A percentile compares a stretch with the other conserved stretches of the same genome.
Evolutionary conservation across 768 basidiomycete genomes (phyloP).

Genomic region (Podaxis mareebaensis): DNA sequence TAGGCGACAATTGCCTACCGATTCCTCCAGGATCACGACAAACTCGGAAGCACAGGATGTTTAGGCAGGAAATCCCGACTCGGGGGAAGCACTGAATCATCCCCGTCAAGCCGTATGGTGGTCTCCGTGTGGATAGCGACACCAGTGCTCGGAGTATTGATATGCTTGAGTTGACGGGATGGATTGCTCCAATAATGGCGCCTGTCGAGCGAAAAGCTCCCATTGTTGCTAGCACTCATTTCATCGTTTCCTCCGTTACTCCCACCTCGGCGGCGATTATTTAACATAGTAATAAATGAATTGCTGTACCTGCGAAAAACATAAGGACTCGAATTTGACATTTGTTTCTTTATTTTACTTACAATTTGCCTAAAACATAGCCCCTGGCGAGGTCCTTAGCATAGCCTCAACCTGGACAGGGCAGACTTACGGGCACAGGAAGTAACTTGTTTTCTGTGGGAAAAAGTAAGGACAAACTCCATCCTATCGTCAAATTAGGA

Average conservation of each 20-base stretch:
- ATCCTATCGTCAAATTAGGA: not conserved
- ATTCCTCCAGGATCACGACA: not conserved
- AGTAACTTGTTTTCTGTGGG: slow-evolving; percentile 12
- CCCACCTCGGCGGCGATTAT: slow-evolving; percentile 5
- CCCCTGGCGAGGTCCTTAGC: not conserved
- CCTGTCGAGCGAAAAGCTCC: not conserved
- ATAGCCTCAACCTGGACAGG: not conserved
- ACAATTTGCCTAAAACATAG: slow-evolving; percentile 14
- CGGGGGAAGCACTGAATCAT: not conserved
- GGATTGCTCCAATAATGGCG: not conserved
- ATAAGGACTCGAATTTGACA: not conserved
- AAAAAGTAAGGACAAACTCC: not conserved
- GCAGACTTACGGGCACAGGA: slow-evolving; percentile 13
- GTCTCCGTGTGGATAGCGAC: slow-evolving; percentile 8
- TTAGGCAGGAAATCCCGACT: not conserved
- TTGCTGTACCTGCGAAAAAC: slow-evolving; percentile 10
- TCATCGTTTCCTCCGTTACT: not conserved
- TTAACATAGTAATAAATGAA: slow-evolving; percentile 15
- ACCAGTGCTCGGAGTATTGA: not conserved
- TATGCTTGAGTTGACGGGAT: not conserved
- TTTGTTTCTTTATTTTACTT: not conserved
- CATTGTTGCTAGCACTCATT: not conserved
- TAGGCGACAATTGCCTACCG: not conserved
- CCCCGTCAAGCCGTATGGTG: not conserved
- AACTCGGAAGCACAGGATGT: not conserved